These are phyloP conservation scores for Cyberlindnera petersonii DNA, from an alignment of 805 yeast genomes.

Conservation along the genomic window DNA sequence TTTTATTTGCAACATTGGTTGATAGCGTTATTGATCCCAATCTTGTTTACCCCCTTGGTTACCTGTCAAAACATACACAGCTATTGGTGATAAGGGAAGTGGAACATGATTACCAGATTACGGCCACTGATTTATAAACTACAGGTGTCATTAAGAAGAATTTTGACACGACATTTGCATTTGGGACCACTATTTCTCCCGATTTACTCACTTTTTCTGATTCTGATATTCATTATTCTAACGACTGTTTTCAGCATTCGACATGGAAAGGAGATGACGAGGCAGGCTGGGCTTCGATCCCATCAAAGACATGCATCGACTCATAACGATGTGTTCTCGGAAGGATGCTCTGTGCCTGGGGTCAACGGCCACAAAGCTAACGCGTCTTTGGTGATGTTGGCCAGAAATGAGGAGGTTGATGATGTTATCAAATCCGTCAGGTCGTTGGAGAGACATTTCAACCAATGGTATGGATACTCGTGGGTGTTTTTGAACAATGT, in stretches of 20 bases:
- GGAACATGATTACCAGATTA: too few species aligned
- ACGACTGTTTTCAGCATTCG: slow-evolving; percentile 1
- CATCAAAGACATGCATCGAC: slow-evolving; percentile 12
- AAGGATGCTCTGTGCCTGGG: slow-evolving; percentile 47
- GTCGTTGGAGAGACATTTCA: slow-evolving; percentile 81
- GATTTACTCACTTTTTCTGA: slow-evolving; percentile 4
- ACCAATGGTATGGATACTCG: slow-evolving; percentile 91
- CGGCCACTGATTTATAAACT: too few species aligned
- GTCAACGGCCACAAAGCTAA: slow-evolving; percentile 46
- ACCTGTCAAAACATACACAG: too few species aligned
- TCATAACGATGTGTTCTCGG: slow-evolving; percentile 44
- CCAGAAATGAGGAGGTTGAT: slow-evolving; percentile 73
- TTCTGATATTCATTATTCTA: neutral
- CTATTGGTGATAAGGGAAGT: too few species aligned
- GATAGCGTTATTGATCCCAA: too few species aligned
- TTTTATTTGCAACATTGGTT: too few species aligned
- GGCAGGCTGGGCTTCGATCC: slow-evolving; percentile 1
- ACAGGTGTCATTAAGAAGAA: too few species aligned
- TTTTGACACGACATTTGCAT: neutral
- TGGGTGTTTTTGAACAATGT: slow-evolving; percentile 87
- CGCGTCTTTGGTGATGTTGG: slow-evolving; percentile 81
- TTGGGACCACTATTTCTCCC: neutral
- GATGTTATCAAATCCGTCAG: slow-evolving; percentile 73
- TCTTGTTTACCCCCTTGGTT: too few species aligned
- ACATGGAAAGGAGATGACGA: neutral